phyloP scores from a whole-genome alignment of 257 asterid genomes.

The Solanum clarkiae region DNA sequence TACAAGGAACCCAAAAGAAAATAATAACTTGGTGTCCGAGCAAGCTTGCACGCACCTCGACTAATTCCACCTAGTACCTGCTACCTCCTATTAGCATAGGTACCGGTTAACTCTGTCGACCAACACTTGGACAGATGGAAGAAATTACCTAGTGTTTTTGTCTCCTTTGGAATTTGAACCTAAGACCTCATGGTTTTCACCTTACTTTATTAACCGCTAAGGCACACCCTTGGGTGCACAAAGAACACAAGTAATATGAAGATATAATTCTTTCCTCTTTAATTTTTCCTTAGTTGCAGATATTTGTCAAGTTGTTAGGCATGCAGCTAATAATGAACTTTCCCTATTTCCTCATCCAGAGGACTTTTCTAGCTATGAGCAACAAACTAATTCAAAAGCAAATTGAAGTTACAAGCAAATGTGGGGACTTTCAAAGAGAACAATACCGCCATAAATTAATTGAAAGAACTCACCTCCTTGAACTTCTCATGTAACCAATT shows the following conservation, averaged over 20 bases:
- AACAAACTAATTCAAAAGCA: not conserved
- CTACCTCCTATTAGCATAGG: not conserved
- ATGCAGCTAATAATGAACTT: not conserved
- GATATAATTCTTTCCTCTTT: not conserved
- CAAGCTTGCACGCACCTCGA: not conserved
- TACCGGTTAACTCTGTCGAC: not conserved
- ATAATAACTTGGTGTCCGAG: not conserved
- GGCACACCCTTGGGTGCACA: not conserved
- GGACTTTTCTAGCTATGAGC: not conserved
- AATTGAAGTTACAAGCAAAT: not conserved
- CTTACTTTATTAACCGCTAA: not conserved
- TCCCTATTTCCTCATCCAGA: not conserved
- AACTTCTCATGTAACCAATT: constrained; percentile 75
- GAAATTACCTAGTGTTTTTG: not conserved
- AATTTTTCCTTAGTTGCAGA: not conserved
- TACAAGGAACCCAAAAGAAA: not conserved
- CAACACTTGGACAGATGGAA: not conserved
- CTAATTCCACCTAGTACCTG: not conserved
- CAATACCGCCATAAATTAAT: not conserved
- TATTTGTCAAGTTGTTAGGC: not conserved
- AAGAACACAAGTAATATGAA: not conserved
- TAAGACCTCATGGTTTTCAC: not conserved
- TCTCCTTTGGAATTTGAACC: not conserved
- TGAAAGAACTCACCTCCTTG: constrained; percentile 57
- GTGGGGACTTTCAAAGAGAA: not conserved